Base-by-base conservation (phyloP, 2,329 filamentous ascomycete genomes). In the Xylariomycetidae sp. region DNA sequence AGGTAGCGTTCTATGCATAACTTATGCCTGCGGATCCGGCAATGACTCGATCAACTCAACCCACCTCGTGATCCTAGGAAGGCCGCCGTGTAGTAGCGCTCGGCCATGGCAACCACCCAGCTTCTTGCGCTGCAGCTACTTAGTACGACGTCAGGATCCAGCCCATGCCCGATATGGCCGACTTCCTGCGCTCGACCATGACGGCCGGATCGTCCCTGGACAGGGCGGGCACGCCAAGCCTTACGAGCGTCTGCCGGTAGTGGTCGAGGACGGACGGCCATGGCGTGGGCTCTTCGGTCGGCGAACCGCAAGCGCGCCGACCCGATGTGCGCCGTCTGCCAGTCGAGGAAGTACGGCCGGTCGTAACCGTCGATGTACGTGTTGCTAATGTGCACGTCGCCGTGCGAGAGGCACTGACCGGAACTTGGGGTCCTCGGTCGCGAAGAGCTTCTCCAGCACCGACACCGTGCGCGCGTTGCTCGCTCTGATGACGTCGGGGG, bases 91-190 rank as follows among this genome's bases (percentile, higher is more conserved):
- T 41, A 39, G 27, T 53, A 44, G 3, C 55, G 46, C 37, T 37
- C 48, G 15, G 40, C 38, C 44, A 57, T 56, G 19, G 43, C 37
- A 13, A 46, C 44, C 7, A 56, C 48, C 3, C 39, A n/a, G 39
- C 11, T 49, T 52, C 36, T 56, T 50, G n/a, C 36, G 36, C 34
- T 59, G 52, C 47, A 59, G n/a, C n/a, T n/a, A n/a, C 49, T 27
- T 49, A 40, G 7, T 48, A 49, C 12, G 48, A 44, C 3, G 50
- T 47, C 7, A 57, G 30, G 6, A 49, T 30, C 56, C 53, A 59
- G 3, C 39, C 46, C 12, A 54, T 46, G 4, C 54, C 52, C 2
- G 51, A 40, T 14, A 59, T 34, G 20, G 48, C 40, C 16, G 48
- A 46, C 36, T 51, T 55, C 15, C 51, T 40, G 30, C 56, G 57